Conservation (phyloP, 192 early-diverging fungal species). For the Dimargaris cristalligena region DNA sequence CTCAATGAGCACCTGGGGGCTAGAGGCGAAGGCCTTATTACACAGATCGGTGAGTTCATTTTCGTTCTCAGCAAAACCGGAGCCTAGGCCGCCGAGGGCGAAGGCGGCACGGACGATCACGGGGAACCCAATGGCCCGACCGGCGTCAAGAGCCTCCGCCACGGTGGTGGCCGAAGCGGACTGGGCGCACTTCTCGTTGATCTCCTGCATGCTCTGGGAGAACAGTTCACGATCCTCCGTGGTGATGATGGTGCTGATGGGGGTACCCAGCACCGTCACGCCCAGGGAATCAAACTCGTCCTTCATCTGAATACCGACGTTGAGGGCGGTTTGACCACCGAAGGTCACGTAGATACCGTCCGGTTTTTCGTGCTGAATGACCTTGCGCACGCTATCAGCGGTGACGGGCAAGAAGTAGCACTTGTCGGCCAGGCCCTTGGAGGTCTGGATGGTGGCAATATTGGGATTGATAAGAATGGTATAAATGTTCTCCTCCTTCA, state of each 20-base stretch:
- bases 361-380: slow-evolving; percentile 86
- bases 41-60: slow-evolving; percentile 63
- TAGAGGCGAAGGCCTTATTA: slow-evolving; percentile 74
- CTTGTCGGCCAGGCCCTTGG: slow-evolving; percentile 89
- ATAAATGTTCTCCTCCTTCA: slow-evolving; percentile 92
- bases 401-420: slow-evolving; percentile 96
- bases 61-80: slow-evolving; percentile 88
- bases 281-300: slow-evolving; percentile 75
- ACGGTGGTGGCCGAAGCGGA: slow-evolving; percentile 63
- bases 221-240: slow-evolving; percentile 97
- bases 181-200: slow-evolving; percentile 83
- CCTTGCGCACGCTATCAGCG: slow-evolving; percentile 85
- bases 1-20: slow-evolving; percentile 91
- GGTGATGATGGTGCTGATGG: slow-evolving; percentile 84
- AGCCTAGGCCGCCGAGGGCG: slow-evolving; percentile 90
- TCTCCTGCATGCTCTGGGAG: slow-evolving; percentile 67
- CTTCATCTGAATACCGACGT: slow-evolving; percentile 79
- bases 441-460: slow-evolving; percentile 99
- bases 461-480: slow-evolving; percentile 98
- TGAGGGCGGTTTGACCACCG: slow-evolving; percentile 97
- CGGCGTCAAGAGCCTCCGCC: slow-evolving; percentile 76
- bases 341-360: slow-evolving; percentile 98
- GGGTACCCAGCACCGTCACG: slow-evolving; percentile 88
- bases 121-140: slow-evolving; percentile 80
- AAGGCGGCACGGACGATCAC: slow-evolving; percentile 94